Evolutionary conservation across 345 rosid species (phyloP), one percentile per base, ranked within the genome.

Genomic region (Gossypium australe): DNA sequence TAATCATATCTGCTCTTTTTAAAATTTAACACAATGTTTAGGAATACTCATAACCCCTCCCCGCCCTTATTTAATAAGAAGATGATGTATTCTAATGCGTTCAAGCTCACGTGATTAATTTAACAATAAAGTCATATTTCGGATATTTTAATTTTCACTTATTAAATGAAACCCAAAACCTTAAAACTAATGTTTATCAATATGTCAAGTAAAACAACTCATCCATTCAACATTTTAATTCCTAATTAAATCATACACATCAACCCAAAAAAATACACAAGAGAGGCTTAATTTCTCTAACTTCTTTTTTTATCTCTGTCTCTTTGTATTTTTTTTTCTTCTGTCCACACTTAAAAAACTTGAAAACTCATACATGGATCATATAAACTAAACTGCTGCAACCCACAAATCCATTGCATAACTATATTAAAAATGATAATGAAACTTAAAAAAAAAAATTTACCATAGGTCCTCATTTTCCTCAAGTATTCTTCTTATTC

Each of bases 401-500:
- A 68, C 53, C 51, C 66, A 18, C 49, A 60, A 75, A 74, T 43
- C 59, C 75, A 61, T 27, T 34, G 52, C n/a, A 62, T 51, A 78
- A 71, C 74, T 75, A 14, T 49, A 44, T 44, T 52, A 45, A 51
- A 55, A 25, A 59, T 47, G 18, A 51, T 45, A 29, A 27, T 11
- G 38, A 29, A 51, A 57, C 48, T 12, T 16, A 18, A 65, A 52
- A 18, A 10, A 9, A 0, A 20, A 56, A 25, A 57, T 74, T 27
- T 22, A 44, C 71, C 34, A 56, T 47, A 47, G 63, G 62, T 62
- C 45, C 75, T 78, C 20, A 45, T 47, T 56, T 25, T 76, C 52
- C 77, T 87, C 74, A 93, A 25, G 83, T 84, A 72, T 89, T 87
- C 87, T 95, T 95, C 86, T 95, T 93, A 90, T 80, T 84, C 74